A percentile compares a stretch with the other conserved stretches of the same genome.
These are phyloP conservation scores for Juncus effusus DNA, from an alignment of 176 grass and related monocot species.

Conservation along the genomic window DNA sequence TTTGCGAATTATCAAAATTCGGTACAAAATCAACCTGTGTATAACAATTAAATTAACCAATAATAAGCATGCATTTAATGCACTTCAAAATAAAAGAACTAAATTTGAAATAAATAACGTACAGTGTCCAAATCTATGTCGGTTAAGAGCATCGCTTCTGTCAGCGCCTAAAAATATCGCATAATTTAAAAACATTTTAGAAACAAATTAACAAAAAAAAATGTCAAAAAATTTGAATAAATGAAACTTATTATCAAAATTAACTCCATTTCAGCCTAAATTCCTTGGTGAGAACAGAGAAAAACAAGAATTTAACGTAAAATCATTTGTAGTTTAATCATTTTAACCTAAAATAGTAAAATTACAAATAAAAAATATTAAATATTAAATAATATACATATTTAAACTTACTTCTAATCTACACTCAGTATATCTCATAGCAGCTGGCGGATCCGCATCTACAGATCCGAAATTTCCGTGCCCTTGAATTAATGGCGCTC, in stretches of 20 bases:
- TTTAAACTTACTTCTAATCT: constrained; percentile 86
- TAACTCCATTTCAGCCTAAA: no score
- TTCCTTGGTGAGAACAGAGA: not conserved
- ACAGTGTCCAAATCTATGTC: constrained; percentile 90
- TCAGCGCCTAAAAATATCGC: constrained; percentile 58
- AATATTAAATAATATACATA: constrained; percentile 15
- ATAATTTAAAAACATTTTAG: constrained; percentile 25
- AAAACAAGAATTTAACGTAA: not conserved
- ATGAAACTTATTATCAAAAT: no score
- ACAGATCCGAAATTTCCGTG: constrained; percentile 98
- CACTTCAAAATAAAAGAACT: not conserved
- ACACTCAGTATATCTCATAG: constrained; percentile 97
- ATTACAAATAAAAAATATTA: constrained; percentile 2
- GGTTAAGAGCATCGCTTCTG: constrained; percentile 95
- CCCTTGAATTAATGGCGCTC: constrained; percentile 77
- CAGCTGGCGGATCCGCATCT: constrained; percentile 95
- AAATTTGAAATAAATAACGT: constrained; percentile 28
- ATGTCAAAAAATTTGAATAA: no score
- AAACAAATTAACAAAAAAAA: constrained; percentile 4
- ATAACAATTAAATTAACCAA: constrained; percentile 27
- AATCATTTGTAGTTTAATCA: constrained; percentile 9
- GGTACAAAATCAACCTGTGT: constrained; percentile 74
- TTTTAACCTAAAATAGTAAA: not conserved
- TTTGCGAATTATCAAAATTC: constrained; percentile 96
- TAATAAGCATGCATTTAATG: constrained; percentile 27